Evolutionary conservation across 2,329 filamentous ascomycete genomes (phyloP).

Genomic region (Penicillium sp.): DNA sequence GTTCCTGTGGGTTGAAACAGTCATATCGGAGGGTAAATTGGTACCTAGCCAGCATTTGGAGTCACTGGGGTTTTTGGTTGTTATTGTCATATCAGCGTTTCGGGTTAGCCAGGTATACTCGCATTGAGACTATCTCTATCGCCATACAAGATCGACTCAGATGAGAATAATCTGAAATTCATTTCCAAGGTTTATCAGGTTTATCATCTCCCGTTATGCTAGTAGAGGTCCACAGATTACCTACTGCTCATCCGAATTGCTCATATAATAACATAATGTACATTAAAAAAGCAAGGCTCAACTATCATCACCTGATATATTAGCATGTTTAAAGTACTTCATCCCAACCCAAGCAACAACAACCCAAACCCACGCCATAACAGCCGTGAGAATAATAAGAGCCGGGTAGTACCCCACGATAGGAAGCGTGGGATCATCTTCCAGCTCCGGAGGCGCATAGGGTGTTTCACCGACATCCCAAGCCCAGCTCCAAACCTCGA

Average conservation of each 20-base stretch:
- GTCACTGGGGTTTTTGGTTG: not conserved
- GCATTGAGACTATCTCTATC: not conserved
- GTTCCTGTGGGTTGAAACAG: not conserved
- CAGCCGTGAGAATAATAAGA: constrained; percentile 81
- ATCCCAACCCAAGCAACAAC: constrained; percentile 96
- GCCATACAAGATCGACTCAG: not conserved
- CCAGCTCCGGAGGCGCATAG: constrained; percentile 88
- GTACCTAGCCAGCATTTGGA: constrained; percentile 6
- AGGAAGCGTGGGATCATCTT: constrained; percentile 88
- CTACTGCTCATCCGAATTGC: not conserved
- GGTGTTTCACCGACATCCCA: constrained; percentile 98
- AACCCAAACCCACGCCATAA: constrained; percentile 99
- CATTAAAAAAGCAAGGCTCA: constrained; percentile 14
- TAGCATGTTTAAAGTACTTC: constrained; percentile 98
- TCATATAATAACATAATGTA: constrained; percentile 1
- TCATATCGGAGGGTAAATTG: not conserved
- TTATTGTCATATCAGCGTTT: not conserved
- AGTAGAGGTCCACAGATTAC: not conserved
- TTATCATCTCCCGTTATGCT: too few species aligned
- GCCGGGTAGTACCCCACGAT: constrained; percentile 97
- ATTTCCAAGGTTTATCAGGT: too few species aligned
- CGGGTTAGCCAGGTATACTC: not conserved
- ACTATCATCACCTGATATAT: constrained; percentile 64
- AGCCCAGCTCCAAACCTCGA: constrained; percentile 96
- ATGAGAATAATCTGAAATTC: not conserved